phyloP scores from a whole-genome alignment of 805 yeast genomes.

The Lachancea waltii region DNA sequence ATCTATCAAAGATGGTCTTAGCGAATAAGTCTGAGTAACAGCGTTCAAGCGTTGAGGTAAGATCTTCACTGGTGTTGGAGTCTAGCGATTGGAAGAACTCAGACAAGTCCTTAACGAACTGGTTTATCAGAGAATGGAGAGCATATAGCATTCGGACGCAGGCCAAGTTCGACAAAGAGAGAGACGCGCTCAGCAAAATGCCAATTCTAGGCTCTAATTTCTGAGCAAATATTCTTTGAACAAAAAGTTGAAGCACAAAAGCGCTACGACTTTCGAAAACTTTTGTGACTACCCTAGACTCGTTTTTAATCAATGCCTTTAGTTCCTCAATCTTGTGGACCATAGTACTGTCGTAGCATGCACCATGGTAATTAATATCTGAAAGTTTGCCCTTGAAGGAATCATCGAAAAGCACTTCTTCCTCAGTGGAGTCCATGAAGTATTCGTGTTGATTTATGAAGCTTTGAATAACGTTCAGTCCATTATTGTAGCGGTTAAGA shows the following conservation, averaged over 20 bases:
- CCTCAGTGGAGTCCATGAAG: constrained; percentile 39
- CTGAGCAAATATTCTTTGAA: constrained; percentile 73
- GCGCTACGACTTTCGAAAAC: constrained; percentile 64
- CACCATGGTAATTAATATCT: constrained; percentile 49
- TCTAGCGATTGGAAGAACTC: constrained; percentile 48
- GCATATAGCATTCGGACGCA: constrained; percentile 70
- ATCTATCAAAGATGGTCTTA: constrained; percentile 56
- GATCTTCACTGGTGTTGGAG: constrained; percentile 37
- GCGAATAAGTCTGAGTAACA: constrained; percentile 66
- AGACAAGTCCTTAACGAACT: constrained; percentile 58
- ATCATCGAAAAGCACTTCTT: constrained; percentile 37
- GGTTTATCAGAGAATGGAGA: constrained; percentile 51
- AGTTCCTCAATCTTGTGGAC: constrained; percentile 49
- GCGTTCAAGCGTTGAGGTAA: constrained; percentile 56
- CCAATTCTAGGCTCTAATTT: constrained; percentile 53
- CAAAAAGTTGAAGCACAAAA: constrained; percentile 59
- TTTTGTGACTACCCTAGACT: constrained; percentile 63
- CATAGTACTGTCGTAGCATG: constrained; percentile 47
- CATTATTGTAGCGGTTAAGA: constrained; percentile 76
- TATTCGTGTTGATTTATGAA: constrained; percentile 76
- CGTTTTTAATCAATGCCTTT: constrained; percentile 55
- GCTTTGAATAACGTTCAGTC: constrained; percentile 70
- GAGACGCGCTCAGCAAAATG: constrained; percentile 54
- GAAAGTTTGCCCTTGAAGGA: constrained; percentile 52
- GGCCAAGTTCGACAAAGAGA: constrained; percentile 57